Conservation (phyloP, 2,329 filamentous ascomycete genomes). For the Metarhizium robertsii region DNA sequence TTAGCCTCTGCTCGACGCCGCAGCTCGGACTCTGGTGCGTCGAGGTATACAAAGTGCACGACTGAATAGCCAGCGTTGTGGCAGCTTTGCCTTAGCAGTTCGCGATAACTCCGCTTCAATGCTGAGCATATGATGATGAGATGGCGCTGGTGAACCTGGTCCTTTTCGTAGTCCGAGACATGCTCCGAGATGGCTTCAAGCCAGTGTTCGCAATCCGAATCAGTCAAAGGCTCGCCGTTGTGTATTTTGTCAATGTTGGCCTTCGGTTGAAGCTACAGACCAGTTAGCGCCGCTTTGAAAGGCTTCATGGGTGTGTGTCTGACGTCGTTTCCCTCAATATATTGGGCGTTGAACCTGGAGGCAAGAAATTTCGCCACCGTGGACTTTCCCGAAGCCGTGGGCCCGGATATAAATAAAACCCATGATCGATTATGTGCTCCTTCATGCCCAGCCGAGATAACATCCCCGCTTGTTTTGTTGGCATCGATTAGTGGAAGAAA, state of each 20-base stretch:
- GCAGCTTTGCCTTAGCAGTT: background rate
- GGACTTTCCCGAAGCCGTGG: background rate
- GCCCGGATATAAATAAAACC: constrained; percentile 8
- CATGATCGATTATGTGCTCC: background rate
- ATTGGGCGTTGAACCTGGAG: background rate
- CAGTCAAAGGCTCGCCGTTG: background rate
- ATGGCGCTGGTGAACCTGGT: background rate
- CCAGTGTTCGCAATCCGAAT: background rate
- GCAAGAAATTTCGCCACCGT: background rate
- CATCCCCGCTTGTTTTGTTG: no score
- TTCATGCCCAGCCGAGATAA: no score
- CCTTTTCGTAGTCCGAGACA: background rate
- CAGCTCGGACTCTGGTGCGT: background rate
- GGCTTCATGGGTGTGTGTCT: background rate
- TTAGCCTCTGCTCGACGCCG: background rate
- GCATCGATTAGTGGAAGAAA: no score
- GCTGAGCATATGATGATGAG: background rate
- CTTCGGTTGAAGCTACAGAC: background rate
- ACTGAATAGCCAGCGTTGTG: background rate
- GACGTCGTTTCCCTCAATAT: background rate
- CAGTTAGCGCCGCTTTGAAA: background rate
- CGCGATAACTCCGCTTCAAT: background rate
- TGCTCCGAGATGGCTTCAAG: background rate
- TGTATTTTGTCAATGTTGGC: background rate
- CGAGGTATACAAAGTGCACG: background rate